Evolutionary conservation across 208 protist species (phyloP).

Genomic region (Leishmania guyanensis): DNA sequence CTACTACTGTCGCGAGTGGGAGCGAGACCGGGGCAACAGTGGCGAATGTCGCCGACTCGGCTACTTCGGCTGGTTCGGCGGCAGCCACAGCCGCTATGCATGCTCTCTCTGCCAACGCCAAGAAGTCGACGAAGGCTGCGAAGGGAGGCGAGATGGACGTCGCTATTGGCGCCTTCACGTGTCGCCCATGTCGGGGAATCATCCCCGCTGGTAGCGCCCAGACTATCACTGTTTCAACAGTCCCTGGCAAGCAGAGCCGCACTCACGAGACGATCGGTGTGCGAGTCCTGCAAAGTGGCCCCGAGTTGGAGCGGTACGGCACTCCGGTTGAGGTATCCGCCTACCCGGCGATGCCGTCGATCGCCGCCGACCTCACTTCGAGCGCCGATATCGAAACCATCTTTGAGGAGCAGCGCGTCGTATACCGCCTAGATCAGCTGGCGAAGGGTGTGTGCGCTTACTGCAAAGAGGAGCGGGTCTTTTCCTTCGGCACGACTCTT

Average conservation of each 20-base stretch:
- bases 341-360: conserved; percentile 93
- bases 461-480: conserved; percentile 89
- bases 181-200: conserved; percentile 62
- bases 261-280: conserved; percentile 89
- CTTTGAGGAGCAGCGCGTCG: conserved; percentile 97
- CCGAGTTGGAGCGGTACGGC: conserved; percentile 65
- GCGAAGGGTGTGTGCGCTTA: conserved; percentile 76
- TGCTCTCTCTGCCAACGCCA: not conserved
- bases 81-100: not conserved
- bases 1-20: not conserved
- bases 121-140: conserved; percentile 27
- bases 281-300: conserved; percentile 89
- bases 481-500: conserved; percentile 93
- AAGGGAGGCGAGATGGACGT: conserved; percentile 44
- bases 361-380: conserved; percentile 87
- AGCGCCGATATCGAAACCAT: conserved; percentile 88
- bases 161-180: conserved; percentile 75
- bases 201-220: conserved; percentile 67
- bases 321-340: conserved; percentile 91
- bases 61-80: conserved; percentile 4
- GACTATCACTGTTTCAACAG: conserved; percentile 74
- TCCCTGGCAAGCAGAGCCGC: conserved; percentile 57
- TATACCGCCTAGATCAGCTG: conserved; percentile 79
- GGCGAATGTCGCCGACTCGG: not conserved
- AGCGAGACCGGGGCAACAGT: not conserved